These are phyloP conservation scores for Rhododendron ovatum DNA, from an alignment of 148 eudicot species.

Conservation along the genomic window DNA sequence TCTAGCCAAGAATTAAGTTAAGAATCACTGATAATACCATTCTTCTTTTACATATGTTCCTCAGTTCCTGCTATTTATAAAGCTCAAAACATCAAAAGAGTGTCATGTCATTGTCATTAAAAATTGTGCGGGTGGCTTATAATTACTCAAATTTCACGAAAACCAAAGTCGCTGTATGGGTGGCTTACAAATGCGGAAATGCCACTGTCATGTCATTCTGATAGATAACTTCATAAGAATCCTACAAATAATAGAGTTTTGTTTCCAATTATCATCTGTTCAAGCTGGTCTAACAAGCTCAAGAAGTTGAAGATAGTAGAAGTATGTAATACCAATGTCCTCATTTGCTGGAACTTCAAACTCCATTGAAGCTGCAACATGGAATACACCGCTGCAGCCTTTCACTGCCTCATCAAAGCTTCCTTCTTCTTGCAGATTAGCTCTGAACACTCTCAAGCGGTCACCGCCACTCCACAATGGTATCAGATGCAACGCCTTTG, in stretches of 20 bases:
- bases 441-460: conserved; percentile 47
- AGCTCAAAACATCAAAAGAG: not conserved
- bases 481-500: conserved; percentile 38
- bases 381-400: conserved; percentile 74
- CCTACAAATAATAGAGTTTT: not conserved
- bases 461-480: conserved; percentile 44
- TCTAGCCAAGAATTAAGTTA: not conserved
- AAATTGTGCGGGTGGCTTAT: not conserved
- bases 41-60: not conserved
- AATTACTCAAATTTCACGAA: not conserved
- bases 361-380: conserved; percentile 83
- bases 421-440: conserved; percentile 69
- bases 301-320: not conserved
- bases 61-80: not conserved
- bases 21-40: not conserved
- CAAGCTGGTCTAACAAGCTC: not conserved
- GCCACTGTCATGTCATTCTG: not conserved
- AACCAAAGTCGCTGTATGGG: not conserved
- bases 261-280: not conserved
- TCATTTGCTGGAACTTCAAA: conserved; percentile 32
- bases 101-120: not conserved
- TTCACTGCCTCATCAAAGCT: conserved; percentile 72
- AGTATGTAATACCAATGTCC: conserved; percentile 41
- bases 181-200: not conserved
- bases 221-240: not conserved